phyloP scores from a whole-genome alignment of 129 eudicot species.

The Cynara cardunculus region DNA sequence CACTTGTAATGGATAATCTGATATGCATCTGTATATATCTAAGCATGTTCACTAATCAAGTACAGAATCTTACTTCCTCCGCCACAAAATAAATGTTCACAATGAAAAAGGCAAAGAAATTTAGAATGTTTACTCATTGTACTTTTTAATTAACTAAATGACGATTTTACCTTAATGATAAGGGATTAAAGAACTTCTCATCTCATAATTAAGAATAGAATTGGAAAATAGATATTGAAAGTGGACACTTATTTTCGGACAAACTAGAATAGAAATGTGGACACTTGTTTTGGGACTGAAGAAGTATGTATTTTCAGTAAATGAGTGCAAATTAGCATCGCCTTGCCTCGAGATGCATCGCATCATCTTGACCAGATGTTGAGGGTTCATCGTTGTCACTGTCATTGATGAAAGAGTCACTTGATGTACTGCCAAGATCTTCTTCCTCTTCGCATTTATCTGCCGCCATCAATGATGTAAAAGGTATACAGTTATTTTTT shows the following conservation, averaged over 20 bases:
- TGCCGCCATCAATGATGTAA: conserved; percentile 24
- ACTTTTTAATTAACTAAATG: neutral
- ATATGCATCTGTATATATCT: neutral
- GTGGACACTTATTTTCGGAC: neutral
- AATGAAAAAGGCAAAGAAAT: neutral
- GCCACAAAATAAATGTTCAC: neutral
- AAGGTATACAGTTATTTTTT: neutral
- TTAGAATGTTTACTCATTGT: neutral
- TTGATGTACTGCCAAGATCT: conserved; percentile 33
- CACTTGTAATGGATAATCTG: neutral
- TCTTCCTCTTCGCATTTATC: conserved; percentile 43
- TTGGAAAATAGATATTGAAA: neutral
- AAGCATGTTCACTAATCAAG: neutral
- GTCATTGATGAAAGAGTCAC: conserved; percentile 47
- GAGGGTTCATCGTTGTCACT: conserved; percentile 39
- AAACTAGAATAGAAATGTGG: neutral
- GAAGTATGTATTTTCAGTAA: neutral
- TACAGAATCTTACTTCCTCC: neutral
- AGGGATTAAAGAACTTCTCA: neutral
- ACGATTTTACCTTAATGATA: neutral
- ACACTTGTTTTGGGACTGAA: neutral
- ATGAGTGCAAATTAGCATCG: neutral
- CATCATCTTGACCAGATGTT: conserved; percentile 42
- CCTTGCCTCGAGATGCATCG: conserved; percentile 45
- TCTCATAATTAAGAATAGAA: neutral